Percentiles rank a stretch among this genome's conserved stretches.
These are phyloP conservation scores for Sugiyamaella qingdaonensis DNA, from an alignment of 805 yeast species.

Conservation along the genomic window DNA sequence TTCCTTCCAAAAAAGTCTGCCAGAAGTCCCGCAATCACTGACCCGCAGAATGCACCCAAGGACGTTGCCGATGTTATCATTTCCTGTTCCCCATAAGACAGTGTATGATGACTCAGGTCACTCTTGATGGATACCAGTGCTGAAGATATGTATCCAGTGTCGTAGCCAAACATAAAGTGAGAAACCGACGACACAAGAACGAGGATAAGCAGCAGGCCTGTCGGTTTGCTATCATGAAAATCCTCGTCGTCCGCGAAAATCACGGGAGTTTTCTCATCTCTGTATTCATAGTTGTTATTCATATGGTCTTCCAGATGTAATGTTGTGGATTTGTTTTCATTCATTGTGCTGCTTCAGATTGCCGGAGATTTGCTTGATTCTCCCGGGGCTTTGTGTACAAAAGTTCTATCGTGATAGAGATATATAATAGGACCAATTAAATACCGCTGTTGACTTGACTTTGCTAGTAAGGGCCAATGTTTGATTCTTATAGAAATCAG, in stretches of 20 bases:
- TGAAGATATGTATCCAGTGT: conserved; percentile 92
- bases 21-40: conserved; percentile 71
- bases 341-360: too few species aligned
- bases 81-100: conserved; percentile 79
- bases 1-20: conserved; percentile 87
- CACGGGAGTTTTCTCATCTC: not conserved
- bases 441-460: too few species aligned
- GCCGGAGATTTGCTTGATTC: too few species aligned
- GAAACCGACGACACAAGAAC: conserved; percentile 14
- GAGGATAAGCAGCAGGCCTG: conserved; percentile 7
- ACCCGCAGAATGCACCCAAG: conserved; percentile 82
- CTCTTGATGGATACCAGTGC: conserved; percentile 82
- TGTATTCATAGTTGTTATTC: too few species aligned
- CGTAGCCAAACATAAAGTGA: conserved; percentile 71
- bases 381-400: too few species aligned
- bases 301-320: too few species aligned
- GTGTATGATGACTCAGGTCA: conserved; percentile 46
- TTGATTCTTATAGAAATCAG: too few species aligned
- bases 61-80: conserved; percentile 92
- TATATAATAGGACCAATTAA: too few species aligned
- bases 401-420: too few species aligned
- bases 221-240: conserved; percentile 11
- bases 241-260: conserved; percentile 6
- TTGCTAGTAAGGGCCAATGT: too few species aligned
- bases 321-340: too few species aligned